Base-by-base conservation (phyloP, 176 grass and related monocot species). In the Oryza coarctata region DNA sequence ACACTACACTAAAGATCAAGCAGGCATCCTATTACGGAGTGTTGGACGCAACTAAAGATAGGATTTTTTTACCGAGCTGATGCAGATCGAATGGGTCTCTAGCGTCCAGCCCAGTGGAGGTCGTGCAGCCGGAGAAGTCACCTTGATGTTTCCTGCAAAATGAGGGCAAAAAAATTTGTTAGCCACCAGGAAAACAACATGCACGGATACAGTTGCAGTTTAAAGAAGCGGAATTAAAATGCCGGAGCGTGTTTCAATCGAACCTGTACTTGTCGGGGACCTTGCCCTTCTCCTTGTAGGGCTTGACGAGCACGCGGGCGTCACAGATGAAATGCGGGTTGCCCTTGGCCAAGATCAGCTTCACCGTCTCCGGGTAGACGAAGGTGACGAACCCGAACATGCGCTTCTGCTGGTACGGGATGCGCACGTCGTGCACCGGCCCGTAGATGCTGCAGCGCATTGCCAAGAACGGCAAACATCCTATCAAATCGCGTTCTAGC, bases 371-470 rank as follows among this genome's bases (percentile, higher is more conserved):
- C 1, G 92, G 90, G 76, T 94, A 97, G 12, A 98, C 88, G 79
- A 98, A 98, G 79, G 95, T 98, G 67, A 98, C 95, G 75, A 98
- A 98, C 6, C 95, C 95, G 70, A 98, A 98, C 95, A 98, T 98
- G 64, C 95, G 84, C 89, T 98, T 98, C 88, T 95, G 95, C 88
- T 98, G 95, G 84, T 98, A 98, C 17, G 95, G 95, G 44, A 98
- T 95, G 67, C 95, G 88, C 32, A 98, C 95, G 63, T 98, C 95
- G 71, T 98, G 92, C 40, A 98, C 95, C 0, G 95, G 95, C 35
- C 95, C 95, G 61, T 98, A 98, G 79, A 98, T 98, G 81, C 95
- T 98, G 81, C 70, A 32, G 7, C 31, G 68, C 76, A 80, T 80
- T 80, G 32, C 61, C 69, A 80, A 74, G 41, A 73, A 40, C 6